Evolutionary conservation across 192 early-diverging fungal genomes (phyloP).

Genomic region (Backusella luteola): DNA sequence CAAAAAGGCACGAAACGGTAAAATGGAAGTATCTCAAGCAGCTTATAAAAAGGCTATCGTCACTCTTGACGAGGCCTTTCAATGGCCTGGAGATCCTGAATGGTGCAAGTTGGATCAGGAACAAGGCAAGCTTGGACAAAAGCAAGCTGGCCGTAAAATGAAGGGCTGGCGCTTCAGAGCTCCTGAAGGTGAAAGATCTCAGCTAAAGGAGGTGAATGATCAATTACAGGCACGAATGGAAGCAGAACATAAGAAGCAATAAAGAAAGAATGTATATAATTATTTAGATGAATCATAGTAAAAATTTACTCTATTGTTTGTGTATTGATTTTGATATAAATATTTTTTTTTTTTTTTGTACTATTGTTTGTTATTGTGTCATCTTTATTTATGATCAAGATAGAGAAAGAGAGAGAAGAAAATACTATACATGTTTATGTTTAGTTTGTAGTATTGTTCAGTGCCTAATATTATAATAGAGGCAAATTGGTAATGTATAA

Average conservation of each 20-base stretch:
- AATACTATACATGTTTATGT: no score
- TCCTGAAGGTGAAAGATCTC: conserved; percentile 33
- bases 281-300: not conserved
- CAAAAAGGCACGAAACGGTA: conserved; percentile 35
- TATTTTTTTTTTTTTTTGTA: not conserved
- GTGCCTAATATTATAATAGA: not conserved
- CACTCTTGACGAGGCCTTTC: conserved; percentile 50
- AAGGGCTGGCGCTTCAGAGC: conserved; percentile 56
- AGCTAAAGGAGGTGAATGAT: conserved; percentile 39
- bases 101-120: conserved; percentile 40
- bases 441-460: not conserved
- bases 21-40: conserved; percentile 31
- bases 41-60: conserved; percentile 63
- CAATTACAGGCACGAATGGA: conserved; percentile 30
- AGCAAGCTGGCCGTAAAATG: conserved; percentile 44
- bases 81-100: conserved; percentile 46
- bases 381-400: not conserved
- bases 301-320: not conserved
- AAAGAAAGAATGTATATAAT: conserved; percentile 13
- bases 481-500: not conserved
- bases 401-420: not conserved
- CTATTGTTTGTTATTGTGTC: not conserved
- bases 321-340: not conserved
- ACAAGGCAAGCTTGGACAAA: conserved; percentile 39
- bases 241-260: conserved; percentile 38